Evolutionary conservation across 768 basidiomycete species (phyloP).

Genomic region (Gloeophyllum trabeum): DNA sequence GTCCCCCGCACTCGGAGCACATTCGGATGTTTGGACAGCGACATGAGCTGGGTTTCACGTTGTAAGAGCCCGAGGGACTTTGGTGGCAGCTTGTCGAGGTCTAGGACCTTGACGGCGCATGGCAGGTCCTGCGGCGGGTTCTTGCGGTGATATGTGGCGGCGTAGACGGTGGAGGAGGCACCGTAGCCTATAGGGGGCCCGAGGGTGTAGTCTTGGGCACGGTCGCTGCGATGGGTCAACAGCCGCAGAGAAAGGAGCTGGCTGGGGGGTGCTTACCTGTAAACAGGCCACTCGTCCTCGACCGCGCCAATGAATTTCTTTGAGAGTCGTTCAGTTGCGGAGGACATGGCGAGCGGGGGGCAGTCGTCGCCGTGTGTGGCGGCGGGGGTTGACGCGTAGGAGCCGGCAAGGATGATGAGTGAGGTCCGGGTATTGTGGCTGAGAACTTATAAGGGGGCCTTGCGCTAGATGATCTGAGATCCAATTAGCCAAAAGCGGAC

Average conservation of each 20-base stretch:
- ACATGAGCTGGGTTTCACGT: conserved; percentile 87
- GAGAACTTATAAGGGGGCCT: no score
- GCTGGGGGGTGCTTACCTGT: conserved; percentile 36
- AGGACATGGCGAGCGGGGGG: conserved; percentile 5
- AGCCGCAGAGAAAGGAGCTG: not conserved
- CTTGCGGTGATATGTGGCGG: conserved; percentile 49
- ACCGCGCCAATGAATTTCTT: conserved; percentile 67
- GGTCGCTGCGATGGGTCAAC: no score
- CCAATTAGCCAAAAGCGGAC: no score
- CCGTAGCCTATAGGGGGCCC: conserved; percentile 82
- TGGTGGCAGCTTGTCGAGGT: conserved; percentile 70
- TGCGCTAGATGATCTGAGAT: no score
- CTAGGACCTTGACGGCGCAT: conserved; percentile 83
- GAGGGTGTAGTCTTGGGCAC: conserved; percentile 59
- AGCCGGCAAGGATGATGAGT: no score
- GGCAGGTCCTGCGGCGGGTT: conserved; percentile 30
- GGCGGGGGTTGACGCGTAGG: no score
- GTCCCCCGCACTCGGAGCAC: conserved; percentile 85
- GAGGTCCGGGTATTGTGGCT: no score
- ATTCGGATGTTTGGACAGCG: conserved; percentile 86
- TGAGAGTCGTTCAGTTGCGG: conserved; percentile 10
- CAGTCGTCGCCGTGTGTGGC: not conserved
- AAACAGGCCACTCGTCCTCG: conserved; percentile 74
- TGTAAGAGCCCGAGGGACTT: conserved; percentile 62
- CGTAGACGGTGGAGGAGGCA: conserved; percentile 84